Conservation (phyloP, 2,329 filamentous ascomycete genomes). For the Aspergillus hortae region DNA sequence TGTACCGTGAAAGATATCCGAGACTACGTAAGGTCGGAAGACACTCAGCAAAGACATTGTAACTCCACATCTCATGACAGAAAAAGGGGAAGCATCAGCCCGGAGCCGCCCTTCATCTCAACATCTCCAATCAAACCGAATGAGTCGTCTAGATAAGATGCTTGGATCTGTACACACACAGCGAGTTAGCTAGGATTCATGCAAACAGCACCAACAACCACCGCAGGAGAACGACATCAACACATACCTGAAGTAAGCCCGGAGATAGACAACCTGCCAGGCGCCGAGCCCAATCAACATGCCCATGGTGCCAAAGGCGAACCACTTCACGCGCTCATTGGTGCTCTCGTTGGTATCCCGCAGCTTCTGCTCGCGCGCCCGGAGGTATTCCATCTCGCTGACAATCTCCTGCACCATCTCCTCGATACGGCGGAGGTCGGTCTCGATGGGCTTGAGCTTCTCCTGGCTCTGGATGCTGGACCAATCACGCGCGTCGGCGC, state of each 20-base stretch:
- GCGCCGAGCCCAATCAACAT: constrained; percentile 83
- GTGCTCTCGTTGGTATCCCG: constrained; percentile 99
- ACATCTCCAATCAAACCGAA: constrained; percentile 1
- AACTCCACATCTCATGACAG: constrained; percentile 18
- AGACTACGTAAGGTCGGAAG: constrained; percentile 13
- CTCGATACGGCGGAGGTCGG: constrained; percentile 87
- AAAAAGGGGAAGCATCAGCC: constrained; percentile 13
- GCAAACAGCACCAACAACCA: not conserved
- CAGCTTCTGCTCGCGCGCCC: constrained; percentile 85
- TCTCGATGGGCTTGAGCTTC: constrained; percentile 97
- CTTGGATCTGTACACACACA: constrained; percentile 54
- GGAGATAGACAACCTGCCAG: constrained; percentile 97
- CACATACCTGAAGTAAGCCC: constrained; percentile 85
- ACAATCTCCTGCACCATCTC: constrained; percentile 88
- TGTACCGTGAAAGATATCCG: constrained; percentile 17
- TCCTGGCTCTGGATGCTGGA: constrained; percentile 91
- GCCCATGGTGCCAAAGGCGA: constrained; percentile 88
- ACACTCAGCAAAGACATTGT: constrained; percentile 16
- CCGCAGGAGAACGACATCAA: not conserved
- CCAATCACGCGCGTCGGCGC: constrained; percentile 97
- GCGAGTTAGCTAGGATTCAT: constrained; percentile 1
- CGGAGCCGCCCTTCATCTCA: constrained; percentile 8
- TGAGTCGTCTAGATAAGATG: constrained; percentile 57
- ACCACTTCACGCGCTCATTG: constrained; percentile 98
- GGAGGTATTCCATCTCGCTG: constrained; percentile 92